A percentile compares a stretch with the other conserved stretches of the same genome.
Evolutionary conservation across 805 yeast genomes (phyloP).

Genomic region (Lachancea meyersii): DNA sequence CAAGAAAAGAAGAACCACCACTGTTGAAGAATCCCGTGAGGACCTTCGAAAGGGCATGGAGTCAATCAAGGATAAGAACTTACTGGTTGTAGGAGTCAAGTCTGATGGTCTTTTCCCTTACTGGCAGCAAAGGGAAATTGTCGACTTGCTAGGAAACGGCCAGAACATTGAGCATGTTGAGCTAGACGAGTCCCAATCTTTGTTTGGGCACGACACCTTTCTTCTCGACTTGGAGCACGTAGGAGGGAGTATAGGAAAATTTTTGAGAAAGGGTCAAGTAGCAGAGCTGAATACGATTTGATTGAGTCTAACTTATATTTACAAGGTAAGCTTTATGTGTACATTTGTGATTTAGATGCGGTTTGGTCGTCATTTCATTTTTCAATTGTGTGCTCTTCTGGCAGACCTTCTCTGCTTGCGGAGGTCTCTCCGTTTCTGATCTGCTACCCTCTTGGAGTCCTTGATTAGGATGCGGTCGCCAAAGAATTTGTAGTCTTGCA

Average conservation of each 20-base stretch:
- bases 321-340: conserved; percentile 4
- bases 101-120: conserved; percentile 87
- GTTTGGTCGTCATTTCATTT: not conserved
- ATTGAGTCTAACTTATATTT: conserved; percentile 3
- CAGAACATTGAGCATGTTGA: conserved; percentile 56
- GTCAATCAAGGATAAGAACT: conserved; percentile 55
- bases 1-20: conserved; percentile 44
- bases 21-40: conserved; percentile 48
- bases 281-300: not conserved
- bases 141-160: conserved; percentile 46
- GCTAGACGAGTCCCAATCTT: conserved; percentile 66
- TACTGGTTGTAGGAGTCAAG: conserved; percentile 85
- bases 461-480: conserved; percentile 61
- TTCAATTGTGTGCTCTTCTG: conserved; percentile 10
- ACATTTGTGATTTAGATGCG: not conserved
- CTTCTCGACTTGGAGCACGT: conserved; percentile 70
- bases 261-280: conserved; percentile 36
- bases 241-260: conserved; percentile 66
- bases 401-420: conserved; percentile 39
- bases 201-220: conserved; percentile 90
- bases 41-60: conserved; percentile 65
- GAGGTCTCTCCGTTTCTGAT: conserved; percentile 41
- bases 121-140: conserved; percentile 88
- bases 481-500: conserved; percentile 72
- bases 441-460: conserved; percentile 44